Base-by-base conservation (phyloP, 768 basidiomycete genomes). In the Crucibulum laeve region DNA sequence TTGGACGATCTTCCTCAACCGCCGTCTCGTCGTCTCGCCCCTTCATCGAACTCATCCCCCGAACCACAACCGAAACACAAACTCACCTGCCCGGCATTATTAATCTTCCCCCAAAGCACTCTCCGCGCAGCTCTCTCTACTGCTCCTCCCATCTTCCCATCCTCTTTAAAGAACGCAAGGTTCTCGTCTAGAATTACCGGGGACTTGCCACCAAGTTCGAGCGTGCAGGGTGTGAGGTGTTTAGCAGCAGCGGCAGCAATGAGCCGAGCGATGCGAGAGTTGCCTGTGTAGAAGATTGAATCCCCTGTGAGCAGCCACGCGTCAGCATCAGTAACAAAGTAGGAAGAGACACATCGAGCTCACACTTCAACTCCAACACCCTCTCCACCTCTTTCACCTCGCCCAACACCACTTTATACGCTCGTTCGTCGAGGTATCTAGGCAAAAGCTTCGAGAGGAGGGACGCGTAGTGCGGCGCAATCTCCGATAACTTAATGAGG, bases 71-170 rank as follows among this genome's bases (percentile, higher is more conserved):
- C n/a, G n/a, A n/a, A n/a, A n/a, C n/a, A n/a, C n/a, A 21, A 28
- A 39, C 58, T 42, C 34, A 69, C 77, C 70, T 86, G 85, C 6
- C 87, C 87, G 1, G 77, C 68, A 48, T 88, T 87, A 45, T 62
- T 68, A 6, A 64, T 64, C 59, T 87, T 88, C 1, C 80, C 85
- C 74, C 77, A 84, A 21, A 86, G 59, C 25, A 85, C 71, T 5
- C 86, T 74, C 53, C 74, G 77, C 3, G 84, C 87, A 0, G 79
- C 74, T n/a, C n/a, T n/a, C n/a, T n/a, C n/a, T n/a, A n/a, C n/a
- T n/a, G n/a, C n/a, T n/a, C n/a, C n/a, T n/a, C n/a, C n/a, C 24
- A 82, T 46, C 4, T 69, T 60, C 49, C 80, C 49, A 53, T 79
- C 64, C 32, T 43, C 42, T 5, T 5, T 10, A n/a, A n/a, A n/a